Percentiles rank a stretch among this genome's conserved stretches.
phyloP scores from a whole-genome alignment of 2,329 filamentous ascomycete genomes.

The Dothideomycetes sp. region DNA sequence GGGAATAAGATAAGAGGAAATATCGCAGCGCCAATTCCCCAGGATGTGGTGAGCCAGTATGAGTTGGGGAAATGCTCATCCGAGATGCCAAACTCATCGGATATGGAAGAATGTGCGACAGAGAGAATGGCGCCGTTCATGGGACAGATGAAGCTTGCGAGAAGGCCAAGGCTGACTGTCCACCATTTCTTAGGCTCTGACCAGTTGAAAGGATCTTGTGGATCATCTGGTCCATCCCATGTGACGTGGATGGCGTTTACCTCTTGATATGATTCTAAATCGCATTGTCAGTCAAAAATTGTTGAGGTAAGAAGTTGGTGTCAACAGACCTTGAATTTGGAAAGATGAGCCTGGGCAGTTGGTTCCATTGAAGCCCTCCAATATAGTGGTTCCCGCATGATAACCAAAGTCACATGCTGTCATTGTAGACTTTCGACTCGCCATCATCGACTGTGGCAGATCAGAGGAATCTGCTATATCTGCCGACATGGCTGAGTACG shows the following conservation, averaged over 20 bases:
- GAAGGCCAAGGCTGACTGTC: slow-evolving; percentile 19
- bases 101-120: slow-evolving; percentile 22
- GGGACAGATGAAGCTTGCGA: slow-evolving; percentile 22
- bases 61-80: slow-evolving; percentile 26
- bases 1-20: slow-evolving; percentile 26
- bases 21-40: slow-evolving; percentile 25
- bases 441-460: no score
- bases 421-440: no score
- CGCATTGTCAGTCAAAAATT: no score
- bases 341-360: not conserved
- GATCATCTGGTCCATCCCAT: slow-evolving; percentile 39
- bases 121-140: slow-evolving; percentile 27
- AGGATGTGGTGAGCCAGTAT: slow-evolving; percentile 26
- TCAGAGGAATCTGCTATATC: no score
- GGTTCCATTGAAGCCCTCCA: no score
- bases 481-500: no score
- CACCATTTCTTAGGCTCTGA: slow-evolving; percentile 20
- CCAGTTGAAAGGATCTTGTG: slow-evolving; percentile 25
- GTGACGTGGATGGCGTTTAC: slow-evolving; percentile 7
- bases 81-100: slow-evolving; percentile 20
- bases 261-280: not conserved
- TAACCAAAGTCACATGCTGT: no score
- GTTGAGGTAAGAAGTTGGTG: not conserved
- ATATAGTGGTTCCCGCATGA: no score
- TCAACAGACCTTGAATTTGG: not conserved